These are phyloP conservation scores for Aspergillus saccharolyticus DNA, from an alignment of 495 filamentous ascomycete genomes.

Conservation along the genomic window DNA sequence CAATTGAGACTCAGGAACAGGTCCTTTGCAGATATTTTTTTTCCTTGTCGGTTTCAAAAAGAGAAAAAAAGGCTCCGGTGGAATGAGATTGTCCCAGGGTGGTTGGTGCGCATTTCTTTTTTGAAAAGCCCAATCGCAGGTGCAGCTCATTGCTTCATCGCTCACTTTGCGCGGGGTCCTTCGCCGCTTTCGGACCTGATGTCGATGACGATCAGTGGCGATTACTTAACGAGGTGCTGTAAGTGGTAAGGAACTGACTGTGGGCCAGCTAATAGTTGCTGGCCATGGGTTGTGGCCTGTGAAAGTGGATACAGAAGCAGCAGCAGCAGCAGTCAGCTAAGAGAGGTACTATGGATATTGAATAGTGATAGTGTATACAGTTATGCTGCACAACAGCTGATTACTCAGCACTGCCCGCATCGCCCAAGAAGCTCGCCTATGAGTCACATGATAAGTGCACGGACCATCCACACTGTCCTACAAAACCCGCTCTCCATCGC, in stretches of 20 bases:
- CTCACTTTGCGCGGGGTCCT: constrained; percentile 6
- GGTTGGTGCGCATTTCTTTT: too few species aligned
- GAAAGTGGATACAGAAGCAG: too few species aligned
- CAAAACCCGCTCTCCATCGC: constrained; percentile 14
- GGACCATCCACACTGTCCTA: constrained; percentile 15
- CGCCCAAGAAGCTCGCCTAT: background rate
- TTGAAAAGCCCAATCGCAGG: background rate
- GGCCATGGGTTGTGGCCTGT: too few species aligned
- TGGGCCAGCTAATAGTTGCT: too few species aligned
- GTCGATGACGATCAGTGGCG: background rate
- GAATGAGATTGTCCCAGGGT: too few species aligned
- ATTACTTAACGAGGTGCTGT: constrained; percentile 5
- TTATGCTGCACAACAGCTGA: too few species aligned
- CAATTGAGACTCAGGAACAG: background rate
- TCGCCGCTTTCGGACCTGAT: constrained; percentile 17
- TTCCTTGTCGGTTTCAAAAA: too few species aligned
- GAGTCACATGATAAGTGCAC: constrained; percentile 17
- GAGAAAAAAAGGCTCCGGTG: too few species aligned
- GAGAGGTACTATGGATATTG: too few species aligned
- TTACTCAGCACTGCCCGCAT: background rate
- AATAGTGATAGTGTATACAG: too few species aligned
- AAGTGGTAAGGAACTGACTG: background rate
- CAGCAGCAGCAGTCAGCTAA: too few species aligned
- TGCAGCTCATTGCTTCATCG: background rate
- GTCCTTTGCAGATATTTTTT: too few species aligned